These are phyloP conservation scores for Geotrichum candidum DNA, from an alignment of 1,139 yeast species.

Conservation along the genomic window DNA sequence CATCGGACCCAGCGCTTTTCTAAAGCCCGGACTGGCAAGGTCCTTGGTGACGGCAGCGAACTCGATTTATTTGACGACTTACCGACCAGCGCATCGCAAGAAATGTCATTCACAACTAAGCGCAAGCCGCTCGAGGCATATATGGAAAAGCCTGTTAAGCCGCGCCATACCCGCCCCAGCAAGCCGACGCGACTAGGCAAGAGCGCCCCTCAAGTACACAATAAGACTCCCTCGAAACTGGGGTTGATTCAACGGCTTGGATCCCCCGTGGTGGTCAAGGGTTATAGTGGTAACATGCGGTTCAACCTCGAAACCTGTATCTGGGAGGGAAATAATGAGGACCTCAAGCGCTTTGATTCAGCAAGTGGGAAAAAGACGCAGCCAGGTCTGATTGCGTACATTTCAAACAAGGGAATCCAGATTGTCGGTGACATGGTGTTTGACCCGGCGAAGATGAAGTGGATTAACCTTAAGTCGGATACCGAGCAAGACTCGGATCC, in stretches of 20 bases:
- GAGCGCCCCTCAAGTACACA: neutral
- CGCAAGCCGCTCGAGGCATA: slow-evolving; percentile 9
- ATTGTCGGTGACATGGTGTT: slow-evolving; percentile 53
- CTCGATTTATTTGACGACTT: slow-evolving; percentile 33
- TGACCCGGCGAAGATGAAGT: slow-evolving; percentile 52
- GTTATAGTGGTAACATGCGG: slow-evolving; percentile 42
- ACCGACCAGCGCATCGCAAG: slow-evolving; percentile 24
- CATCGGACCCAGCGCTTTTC: slow-evolving; percentile 19
- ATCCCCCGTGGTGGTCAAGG: slow-evolving; percentile 28
- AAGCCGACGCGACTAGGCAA: neutral
- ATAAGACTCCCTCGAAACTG: slow-evolving; percentile 2
- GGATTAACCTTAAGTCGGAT: slow-evolving; percentile 42
- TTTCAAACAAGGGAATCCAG: slow-evolving; percentile 34
- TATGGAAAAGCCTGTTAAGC: slow-evolving; percentile 13
- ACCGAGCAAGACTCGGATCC: slow-evolving; percentile 41
- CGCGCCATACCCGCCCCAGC: neutral
- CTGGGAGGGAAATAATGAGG: slow-evolving; percentile 71
- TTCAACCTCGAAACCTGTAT: slow-evolving; percentile 46
- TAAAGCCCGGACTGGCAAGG: slow-evolving; percentile 20
- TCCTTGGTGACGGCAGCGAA: slow-evolving; percentile 35
- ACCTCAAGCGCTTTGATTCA: slow-evolving; percentile 45
- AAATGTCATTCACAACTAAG: slow-evolving; percentile 12
- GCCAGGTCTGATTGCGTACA: slow-evolving; percentile 37
- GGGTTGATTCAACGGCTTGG: slow-evolving; percentile 36
- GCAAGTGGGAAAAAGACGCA: slow-evolving; percentile 21